Evolutionary conservation across 2,329 filamentous ascomycete species (phyloP).

Genomic region (Anthostomella pinea): DNA sequence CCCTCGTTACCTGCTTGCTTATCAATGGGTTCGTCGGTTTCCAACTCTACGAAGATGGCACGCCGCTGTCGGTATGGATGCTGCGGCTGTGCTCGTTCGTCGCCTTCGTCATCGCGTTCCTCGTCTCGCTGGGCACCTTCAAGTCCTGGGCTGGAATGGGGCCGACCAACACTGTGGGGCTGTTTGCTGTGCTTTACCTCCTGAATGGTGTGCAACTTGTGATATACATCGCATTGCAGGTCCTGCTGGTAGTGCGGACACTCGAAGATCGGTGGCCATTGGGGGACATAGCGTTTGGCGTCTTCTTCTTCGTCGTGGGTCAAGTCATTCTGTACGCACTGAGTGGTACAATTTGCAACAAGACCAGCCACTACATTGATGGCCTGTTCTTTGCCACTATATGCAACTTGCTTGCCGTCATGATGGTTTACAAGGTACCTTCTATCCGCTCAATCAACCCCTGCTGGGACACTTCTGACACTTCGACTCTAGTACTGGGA

Average conservation of each 20-base stretch:
- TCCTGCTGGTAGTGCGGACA: slow-evolving; percentile 83
- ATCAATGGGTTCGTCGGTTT: slow-evolving; percentile 99
- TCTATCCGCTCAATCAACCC: slow-evolving; percentile 1
- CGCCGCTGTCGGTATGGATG: slow-evolving; percentile 89
- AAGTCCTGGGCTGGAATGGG: slow-evolving; percentile 84
- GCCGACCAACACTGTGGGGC: slow-evolving; percentile 79
- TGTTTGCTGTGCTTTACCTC: slow-evolving; percentile 91
- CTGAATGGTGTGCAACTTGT: slow-evolving; percentile 84
- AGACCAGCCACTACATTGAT: slow-evolving; percentile 87
- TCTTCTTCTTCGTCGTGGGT: slow-evolving; percentile 87
- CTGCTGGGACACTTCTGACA: slow-evolving; percentile 28
- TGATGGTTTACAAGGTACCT: slow-evolving; percentile 98
- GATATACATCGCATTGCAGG: slow-evolving; percentile 83
- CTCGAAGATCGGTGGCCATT: slow-evolving; percentile 94
- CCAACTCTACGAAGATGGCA: slow-evolving; percentile 96
- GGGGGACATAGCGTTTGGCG: slow-evolving; percentile 84
- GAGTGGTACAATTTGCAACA: slow-evolving; percentile 78
- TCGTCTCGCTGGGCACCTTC: slow-evolving; percentile 88
- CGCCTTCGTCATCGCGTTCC: slow-evolving; percentile 84
- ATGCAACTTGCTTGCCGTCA: slow-evolving; percentile 89
- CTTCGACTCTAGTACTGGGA: slow-evolving; percentile 78
- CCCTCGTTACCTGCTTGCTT: slow-evolving; percentile 81
- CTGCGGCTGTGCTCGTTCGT: slow-evolving; percentile 72
- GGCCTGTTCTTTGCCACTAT: slow-evolving; percentile 92
- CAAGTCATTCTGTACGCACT: slow-evolving; percentile 93